A percentile compares a stretch with the other conserved stretches of the same genome.
Evolutionary conservation across 2,329 filamentous ascomycete genomes (phyloP).

Genomic region (Ilyonectria destructans): DNA sequence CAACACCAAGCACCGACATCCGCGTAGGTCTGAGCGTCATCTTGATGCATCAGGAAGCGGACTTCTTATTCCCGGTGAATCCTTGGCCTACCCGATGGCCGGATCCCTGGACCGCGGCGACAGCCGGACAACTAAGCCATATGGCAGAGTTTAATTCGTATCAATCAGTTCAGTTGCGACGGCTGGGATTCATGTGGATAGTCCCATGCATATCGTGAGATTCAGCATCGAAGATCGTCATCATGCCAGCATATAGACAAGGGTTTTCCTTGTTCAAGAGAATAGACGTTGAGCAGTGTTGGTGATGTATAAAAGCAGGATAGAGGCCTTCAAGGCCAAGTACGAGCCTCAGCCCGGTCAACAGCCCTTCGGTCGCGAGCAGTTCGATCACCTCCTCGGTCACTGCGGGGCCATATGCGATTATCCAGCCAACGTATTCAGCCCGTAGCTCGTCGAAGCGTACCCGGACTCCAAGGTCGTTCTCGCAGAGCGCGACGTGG

Average conservation of each 20-base stretch:
- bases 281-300: not conserved
- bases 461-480: slow-evolving; percentile 41
- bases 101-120: no score
- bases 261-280: not conserved
- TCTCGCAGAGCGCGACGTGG: slow-evolving; percentile 34
- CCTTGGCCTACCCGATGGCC: no score
- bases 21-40: no score
- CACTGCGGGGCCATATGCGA: no score
- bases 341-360: no score
- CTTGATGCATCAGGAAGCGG: no score
- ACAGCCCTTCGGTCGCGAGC: no score
- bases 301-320: slow-evolving; percentile 5
- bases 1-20: no score
- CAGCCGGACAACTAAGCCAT: not conserved
- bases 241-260: not conserved
- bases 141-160: not conserved
- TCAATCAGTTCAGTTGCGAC: not conserved
- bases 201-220: not conserved
- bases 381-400: no score
- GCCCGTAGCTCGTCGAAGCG: slow-evolving; percentile 33
- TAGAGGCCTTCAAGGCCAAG: slow-evolving; percentile 17
- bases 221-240: not conserved
- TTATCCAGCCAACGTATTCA: no score
- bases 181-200: not conserved
- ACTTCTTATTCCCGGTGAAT: no score